phyloP scores from a whole-genome alignment of 345 rosid genomes.

The Noccaea bulbosa region DNA sequence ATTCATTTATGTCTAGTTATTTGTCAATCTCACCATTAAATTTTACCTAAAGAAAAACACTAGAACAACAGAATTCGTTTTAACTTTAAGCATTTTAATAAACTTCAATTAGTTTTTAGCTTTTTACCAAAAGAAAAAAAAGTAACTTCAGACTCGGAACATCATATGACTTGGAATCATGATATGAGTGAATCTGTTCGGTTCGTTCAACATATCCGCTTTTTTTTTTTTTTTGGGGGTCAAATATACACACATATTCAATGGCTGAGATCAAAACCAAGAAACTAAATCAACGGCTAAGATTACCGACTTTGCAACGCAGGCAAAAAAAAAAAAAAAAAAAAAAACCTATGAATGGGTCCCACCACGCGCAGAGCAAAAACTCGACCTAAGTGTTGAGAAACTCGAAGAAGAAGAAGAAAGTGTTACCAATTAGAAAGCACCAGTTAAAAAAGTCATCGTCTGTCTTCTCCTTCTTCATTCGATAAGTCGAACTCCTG shows the following conservation, averaged over 20 bases:
- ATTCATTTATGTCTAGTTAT: too few relatives aligned
- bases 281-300: constrained; percentile 17
- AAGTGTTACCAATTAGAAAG: constrained; percentile 15
- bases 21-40: too few relatives aligned
- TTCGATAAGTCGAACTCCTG: constrained; percentile 3
- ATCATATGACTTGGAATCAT: background rate
- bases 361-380: constrained; percentile 33
- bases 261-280: background rate
- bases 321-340: background rate
- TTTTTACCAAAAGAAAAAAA: background rate
- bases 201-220: background rate
- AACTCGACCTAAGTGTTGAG: constrained; percentile 20
- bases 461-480: constrained; percentile 12
- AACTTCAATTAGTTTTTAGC: too few relatives aligned
- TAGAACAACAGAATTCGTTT: too few relatives aligned
- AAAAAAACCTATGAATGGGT: constrained; percentile 12
- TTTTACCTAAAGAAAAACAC: too few relatives aligned
- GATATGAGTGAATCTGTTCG: constrained; percentile 1
- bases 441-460: constrained; percentile 4
- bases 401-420: constrained; percentile 10
- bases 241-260: constrained; percentile 3
- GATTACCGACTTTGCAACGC: background rate
- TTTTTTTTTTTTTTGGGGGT: too few relatives aligned
- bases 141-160: background rate
- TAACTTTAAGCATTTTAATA: too few relatives aligned